Conservation (phyloP, 148 eudicot species). For the Rhododendron williamsianum region DNA sequence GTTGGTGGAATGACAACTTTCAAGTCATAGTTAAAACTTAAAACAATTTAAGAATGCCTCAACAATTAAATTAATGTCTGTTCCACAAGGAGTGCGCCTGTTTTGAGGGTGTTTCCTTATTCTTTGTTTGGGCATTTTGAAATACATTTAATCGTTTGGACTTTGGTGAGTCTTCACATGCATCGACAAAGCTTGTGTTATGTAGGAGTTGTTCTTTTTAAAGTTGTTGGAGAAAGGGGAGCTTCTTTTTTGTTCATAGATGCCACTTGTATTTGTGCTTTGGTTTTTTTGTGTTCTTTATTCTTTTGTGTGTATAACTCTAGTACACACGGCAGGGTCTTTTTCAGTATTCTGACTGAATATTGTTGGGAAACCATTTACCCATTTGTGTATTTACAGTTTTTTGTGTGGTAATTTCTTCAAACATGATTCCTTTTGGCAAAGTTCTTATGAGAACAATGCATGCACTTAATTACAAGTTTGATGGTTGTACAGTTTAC, state of each 20-base stretch:
- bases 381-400: neutral
- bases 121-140: neutral
- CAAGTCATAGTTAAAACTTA: neutral
- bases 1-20: neutral
- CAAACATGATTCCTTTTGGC: neutral
- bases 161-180: neutral
- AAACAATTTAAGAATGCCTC: neutral
- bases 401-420: neutral
- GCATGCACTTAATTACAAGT: neutral
- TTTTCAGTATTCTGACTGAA: neutral
- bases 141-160: neutral
- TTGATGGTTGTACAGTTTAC: neutral
- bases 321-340: neutral
- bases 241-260: neutral
- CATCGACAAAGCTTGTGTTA: neutral
- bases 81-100: neutral
- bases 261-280: neutral
- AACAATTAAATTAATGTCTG: neutral
- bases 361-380: neutral
- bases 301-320: neutral
- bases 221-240: neutral
- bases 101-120: neutral
- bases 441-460: neutral
- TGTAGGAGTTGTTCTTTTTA: neutral
- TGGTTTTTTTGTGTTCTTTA: neutral